Base-by-base conservation (phyloP, 768 basidiomycete species). In the Podaxis carcinomalis region DNA sequence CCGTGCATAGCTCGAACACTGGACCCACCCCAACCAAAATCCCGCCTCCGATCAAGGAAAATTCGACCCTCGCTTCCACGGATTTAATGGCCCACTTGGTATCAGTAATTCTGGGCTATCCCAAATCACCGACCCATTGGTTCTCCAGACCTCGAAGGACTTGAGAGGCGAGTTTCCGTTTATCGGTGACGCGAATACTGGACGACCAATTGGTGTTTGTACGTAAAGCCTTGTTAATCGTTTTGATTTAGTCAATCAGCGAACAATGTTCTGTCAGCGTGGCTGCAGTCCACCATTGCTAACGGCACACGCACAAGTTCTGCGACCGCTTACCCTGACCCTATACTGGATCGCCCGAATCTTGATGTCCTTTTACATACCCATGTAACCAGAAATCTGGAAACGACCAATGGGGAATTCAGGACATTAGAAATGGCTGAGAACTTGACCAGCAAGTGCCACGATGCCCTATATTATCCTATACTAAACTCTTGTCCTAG, bases 171-270 rank as follows among this genome's bases (percentile, higher is more conserved):
- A 65, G 42, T 63, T 65, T 23, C 53, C 54, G 5, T 56, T 58
- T 11, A 53, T 59, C 39, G 42, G 54, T 21, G 64, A 65, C 35
- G 16, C 51, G 3, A 65, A 65, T 27, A 58, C 58, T 5, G 64
- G 64, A 5, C 51, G 56, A 39, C 62, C 62, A n/a, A 61, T 63
- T 23, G 64, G 64, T 36, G 16, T 65, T 28, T 46, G 64, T 65
- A 46, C 39, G 64, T 36, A 5, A 27, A 27, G 27, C 5, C 27
- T 27, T 27, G 2, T 47, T 44, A 27, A n/a, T 47, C 4, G 40
- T 16, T 14, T 9, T 27, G 39, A 36, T 11, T 42, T 10, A 27
- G 25, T 27, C 11, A 7, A 37, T 6, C 19, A 21, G 21, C n/a
- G 37, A 42, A 49, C 7, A 14, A 39, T 3, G 36, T 28, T 11